Conservation (phyloP, 768 basidiomycete species). For the Clathrus columnatus region DNA sequence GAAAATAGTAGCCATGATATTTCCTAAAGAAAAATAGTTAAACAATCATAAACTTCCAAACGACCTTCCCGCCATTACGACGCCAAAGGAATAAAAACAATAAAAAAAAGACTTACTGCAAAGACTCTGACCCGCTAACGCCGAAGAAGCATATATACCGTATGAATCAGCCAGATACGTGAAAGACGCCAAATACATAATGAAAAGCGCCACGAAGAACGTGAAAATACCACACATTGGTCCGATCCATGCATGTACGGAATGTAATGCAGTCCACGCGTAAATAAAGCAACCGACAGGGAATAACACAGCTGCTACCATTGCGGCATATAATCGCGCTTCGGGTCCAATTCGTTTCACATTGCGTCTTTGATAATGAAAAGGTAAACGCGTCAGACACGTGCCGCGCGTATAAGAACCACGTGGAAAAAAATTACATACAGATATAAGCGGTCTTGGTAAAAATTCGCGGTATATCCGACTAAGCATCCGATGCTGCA, state of each 20-base stretch:
- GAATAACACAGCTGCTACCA: constrained; percentile 36
- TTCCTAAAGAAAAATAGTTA: constrained; percentile 27
- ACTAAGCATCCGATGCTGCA: constrained; percentile 15
- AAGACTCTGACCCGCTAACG: constrained; percentile 58
- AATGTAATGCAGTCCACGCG: constrained; percentile 22
- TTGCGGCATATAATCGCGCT: constrained; percentile 52
- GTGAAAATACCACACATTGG: constrained; percentile 27
- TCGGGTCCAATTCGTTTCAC: constrained; percentile 33
- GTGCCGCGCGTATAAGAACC: neutral
- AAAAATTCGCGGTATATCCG: constrained; percentile 12
- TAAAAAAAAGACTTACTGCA: constrained; percentile 37
- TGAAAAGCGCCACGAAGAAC: constrained; percentile 40
- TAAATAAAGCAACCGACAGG: constrained; percentile 21
- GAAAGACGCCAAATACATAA: constrained; percentile 36
- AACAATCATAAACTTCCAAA: neutral
- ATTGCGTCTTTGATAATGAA: constrained; percentile 6
- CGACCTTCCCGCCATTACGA: neutral
- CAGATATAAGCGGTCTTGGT: constrained; percentile 14
- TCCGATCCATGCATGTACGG: constrained; percentile 24
- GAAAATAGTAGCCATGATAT: constrained; percentile 43
- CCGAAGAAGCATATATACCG: constrained; percentile 58
- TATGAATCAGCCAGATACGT: constrained; percentile 62
- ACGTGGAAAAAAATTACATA: neutral
- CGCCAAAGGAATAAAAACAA: neutral
- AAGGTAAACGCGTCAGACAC: neutral